Conservation (phyloP, 495 filamentous ascomycete species). For the Filosporella fistucella region DNA sequence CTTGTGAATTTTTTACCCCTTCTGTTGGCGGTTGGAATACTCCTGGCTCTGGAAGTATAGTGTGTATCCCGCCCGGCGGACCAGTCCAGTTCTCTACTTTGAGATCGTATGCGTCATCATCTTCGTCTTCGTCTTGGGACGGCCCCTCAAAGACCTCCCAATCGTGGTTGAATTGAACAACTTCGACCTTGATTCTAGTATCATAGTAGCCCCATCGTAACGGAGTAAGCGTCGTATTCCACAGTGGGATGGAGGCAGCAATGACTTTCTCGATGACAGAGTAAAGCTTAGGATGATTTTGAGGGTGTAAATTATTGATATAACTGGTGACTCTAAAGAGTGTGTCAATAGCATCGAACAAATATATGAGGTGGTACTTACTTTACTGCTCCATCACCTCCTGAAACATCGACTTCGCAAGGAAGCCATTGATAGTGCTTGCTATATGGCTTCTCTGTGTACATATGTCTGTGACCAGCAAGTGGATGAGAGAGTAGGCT, state of each 20-base stretch:
- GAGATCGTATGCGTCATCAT: not conserved
- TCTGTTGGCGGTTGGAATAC: not conserved
- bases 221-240: conserved; percentile 32
- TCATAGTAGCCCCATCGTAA: not conserved
- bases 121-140: not conserved
- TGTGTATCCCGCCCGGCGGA: not conserved
- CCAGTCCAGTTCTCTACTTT: not conserved
- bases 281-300: conserved; percentile 30
- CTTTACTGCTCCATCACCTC: conserved; percentile 8
- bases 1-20: not conserved
- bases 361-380: not conserved
- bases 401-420: conserved; percentile 16
- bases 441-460: not conserved
- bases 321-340: conserved; percentile 33
- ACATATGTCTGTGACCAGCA: not conserved
- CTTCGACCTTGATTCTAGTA: too few species aligned
- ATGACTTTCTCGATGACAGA: conserved; percentile 37
- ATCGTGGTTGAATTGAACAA: not conserved
- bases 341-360: not conserved
- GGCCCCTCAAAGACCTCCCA: not conserved
- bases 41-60: not conserved
- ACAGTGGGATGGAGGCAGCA: conserved; percentile 35
- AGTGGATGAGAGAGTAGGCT: not conserved
- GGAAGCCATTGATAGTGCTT: conserved; percentile 21
- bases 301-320: conserved; percentile 45